A percentile compares a stretch with the other conserved stretches of the same genome.
phyloP scores from a whole-genome alignment of 352 stramenopile genomes.

The Blastocystis sp. region DNA sequence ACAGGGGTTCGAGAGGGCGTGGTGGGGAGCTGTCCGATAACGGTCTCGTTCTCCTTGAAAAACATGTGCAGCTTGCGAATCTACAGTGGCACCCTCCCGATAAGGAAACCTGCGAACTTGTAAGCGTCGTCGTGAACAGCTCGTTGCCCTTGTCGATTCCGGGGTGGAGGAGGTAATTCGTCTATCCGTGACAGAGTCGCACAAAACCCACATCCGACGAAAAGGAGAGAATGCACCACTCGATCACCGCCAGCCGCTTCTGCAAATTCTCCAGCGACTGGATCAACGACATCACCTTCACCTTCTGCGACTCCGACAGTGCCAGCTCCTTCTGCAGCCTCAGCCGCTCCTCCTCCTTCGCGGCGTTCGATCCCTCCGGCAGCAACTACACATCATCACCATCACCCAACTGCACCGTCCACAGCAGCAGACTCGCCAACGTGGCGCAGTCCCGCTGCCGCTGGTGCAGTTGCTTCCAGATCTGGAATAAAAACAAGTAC shows the following conservation, averaged over 20 bases:
- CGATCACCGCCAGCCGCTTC: background rate
- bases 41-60: background rate
- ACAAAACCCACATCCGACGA: background rate
- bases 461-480: background rate
- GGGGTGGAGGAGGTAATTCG: background rate
- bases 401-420: background rate
- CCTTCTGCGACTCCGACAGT: conserved; percentile 22
- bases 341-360: background rate
- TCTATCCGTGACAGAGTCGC: background rate
- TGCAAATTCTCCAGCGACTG: background rate
- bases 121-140: background rate
- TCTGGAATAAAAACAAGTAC: background rate
- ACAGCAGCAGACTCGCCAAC: background rate
- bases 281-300: background rate
- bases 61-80: background rate
- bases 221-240: background rate
- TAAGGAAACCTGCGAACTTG: background rate
- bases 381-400: background rate
- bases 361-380: background rate
- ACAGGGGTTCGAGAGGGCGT: background rate
- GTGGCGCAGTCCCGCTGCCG: background rate
- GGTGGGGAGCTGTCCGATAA: background rate
- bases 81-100: background rate
- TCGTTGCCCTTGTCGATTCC: background rate
- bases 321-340: background rate